Base-by-base conservation (phyloP, 495 filamentous ascomycete genomes). In the Xylaria castorea region DNA sequence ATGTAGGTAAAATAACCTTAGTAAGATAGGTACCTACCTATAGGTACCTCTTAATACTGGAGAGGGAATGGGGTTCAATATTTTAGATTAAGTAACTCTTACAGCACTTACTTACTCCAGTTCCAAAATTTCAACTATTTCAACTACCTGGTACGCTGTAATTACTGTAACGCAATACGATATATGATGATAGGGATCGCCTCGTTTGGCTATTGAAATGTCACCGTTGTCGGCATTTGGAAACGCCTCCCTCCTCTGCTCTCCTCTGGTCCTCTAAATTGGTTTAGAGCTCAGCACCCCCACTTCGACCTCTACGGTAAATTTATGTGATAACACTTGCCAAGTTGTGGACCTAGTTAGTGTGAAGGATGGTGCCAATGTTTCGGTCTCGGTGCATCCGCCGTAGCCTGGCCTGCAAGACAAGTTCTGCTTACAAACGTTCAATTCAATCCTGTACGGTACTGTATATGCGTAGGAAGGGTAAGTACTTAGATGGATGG, bases 321-420 rank as follows among this genome's bases (percentile, higher is more conserved):
- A 18, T 14, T 14, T 55, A 55, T 30, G 53, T 57, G 53, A 57
- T 18, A 14, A 9, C 30, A 57, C 3, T 32, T 57, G 25, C 53
- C 22, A 55, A 57, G 53, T 32, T 57, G 53, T 32, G 53, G 53
- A 27, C 53, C 53, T 61, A 11, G 58, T 61, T 16, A 51, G 48
- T 51, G 48, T 51, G 48, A 51, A 8, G 48, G 48, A 22, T 51
- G 48, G 48, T 51, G 48, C 48, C n/a, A 51, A 25, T 51, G n/a
- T 51, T 32, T 66, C 46, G 20, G 62, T 3, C 42, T 14, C 42
- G 38, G 44, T 42, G 46, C 20, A 40, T 67, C 65, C 46, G 46
- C 30, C 32, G 25, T 5, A 36, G 32, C 30, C 48, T 6, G 27
- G 34, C 48, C 22, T 30, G 22, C 30, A 51, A 53, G 9, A 27